phyloP scores from a whole-genome alignment of 1,284 basidiomycete genomes.

The Pholiota adiposa region DNA sequence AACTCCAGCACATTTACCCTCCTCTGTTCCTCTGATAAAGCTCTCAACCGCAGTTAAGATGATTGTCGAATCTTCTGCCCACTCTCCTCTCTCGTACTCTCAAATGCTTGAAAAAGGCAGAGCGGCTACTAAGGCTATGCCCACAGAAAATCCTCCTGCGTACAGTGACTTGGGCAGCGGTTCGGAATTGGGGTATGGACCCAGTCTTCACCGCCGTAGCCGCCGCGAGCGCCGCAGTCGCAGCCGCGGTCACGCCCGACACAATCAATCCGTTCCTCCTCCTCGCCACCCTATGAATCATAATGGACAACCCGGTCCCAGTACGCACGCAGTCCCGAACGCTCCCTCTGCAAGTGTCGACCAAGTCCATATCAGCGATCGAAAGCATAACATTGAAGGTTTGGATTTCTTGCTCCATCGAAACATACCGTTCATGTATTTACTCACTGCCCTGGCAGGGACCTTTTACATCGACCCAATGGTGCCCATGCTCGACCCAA shows the following conservation, averaged over 20 bases:
- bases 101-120: not conserved
- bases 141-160: constrained; percentile 2
- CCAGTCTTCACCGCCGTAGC: not conserved
- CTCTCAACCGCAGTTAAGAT: not conserved
- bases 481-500: constrained; percentile 27
- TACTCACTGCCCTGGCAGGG: constrained; percentile 26
- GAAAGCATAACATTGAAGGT: constrained; percentile 12
- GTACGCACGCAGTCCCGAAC: not conserved
- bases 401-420: not conserved
- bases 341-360: constrained; percentile 4
- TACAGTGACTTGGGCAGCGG: constrained; percentile 7
- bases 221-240: not conserved
- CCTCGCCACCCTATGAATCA: not conserved
- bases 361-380: constrained; percentile 12
- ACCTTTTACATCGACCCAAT: constrained; percentile 42
- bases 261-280: not conserved
- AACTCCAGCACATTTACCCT: not conserved
- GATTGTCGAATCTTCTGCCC: not conserved
- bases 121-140: not conserved
- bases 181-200: not conserved
- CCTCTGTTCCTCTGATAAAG: not conserved
- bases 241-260: not conserved
- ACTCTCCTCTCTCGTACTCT: not conserved
- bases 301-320: not conserved
- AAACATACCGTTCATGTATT: not conserved